Conservation (phyloP, 306 rosid species). For the Vigna nakashimae region DNA sequence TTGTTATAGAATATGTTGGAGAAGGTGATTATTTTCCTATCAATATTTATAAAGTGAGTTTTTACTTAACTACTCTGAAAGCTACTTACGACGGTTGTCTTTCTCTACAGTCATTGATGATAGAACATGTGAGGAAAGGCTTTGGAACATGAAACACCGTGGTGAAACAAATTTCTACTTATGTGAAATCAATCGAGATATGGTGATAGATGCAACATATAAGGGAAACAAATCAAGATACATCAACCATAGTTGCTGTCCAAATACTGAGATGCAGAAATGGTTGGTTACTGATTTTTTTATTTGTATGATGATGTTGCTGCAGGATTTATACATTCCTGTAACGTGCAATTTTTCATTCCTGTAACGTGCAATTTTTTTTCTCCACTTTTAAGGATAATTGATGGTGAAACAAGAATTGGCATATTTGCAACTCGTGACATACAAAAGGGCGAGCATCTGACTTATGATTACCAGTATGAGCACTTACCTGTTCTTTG, state of each 20-base stretch:
- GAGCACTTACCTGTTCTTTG: constrained; percentile 51
- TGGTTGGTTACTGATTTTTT: constrained; percentile 65
- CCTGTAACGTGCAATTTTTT: constrained; percentile 39
- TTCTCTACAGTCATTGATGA: constrained; percentile 85
- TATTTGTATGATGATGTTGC: not conserved
- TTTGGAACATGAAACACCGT: constrained; percentile 95
- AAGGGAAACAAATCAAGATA: constrained; percentile 98
- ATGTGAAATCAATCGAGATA: constrained; percentile 95
- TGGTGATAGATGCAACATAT: constrained; percentile 97
- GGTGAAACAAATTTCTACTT: constrained; percentile 96
- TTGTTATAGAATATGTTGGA: constrained; percentile 94
- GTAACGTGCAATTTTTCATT: constrained; percentile 38
- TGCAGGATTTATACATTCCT: not conserved
- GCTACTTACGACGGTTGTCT: constrained; percentile 40
- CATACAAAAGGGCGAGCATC: constrained; percentile 86
- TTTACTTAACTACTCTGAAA: constrained; percentile 18
- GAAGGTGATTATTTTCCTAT: constrained; percentile 64
- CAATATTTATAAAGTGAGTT: not conserved
- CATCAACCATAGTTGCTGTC: constrained; percentile 95
- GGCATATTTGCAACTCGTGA: constrained; percentile 85
- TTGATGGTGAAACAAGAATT: constrained; percentile 92
- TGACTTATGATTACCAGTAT: constrained; percentile 96
- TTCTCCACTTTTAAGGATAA: constrained; percentile 63
- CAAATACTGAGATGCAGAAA: constrained; percentile 99
- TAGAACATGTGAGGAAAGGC: constrained; percentile 91